Base-by-base conservation (phyloP, 208 protist species). In the Trypanosoma mega region DNA sequence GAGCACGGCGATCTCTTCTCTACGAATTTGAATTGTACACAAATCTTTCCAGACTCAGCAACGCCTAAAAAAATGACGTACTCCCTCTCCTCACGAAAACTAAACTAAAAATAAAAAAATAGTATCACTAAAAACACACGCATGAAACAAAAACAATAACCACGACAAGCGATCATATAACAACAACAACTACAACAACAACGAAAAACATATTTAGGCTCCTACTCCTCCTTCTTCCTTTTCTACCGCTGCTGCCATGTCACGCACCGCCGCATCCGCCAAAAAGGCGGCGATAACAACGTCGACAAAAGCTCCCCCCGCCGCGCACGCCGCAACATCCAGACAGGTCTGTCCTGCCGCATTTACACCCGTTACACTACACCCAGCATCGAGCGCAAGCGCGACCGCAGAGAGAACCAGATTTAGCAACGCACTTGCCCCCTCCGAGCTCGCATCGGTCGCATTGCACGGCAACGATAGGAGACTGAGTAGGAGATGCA, bases 321-420 rank as follows among this genome's bases (percentile, higher is more conserved):
- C 67, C 20, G 53, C 58, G 5, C 63, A 29, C 0, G 76, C 72
- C 14, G 73, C 73, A 26, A 93, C 71, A 58, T 93, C 86, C 23
- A 93, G 50, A 37, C 80, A 89, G 24, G 55, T 88, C 43, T 76
- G 70, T 11, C 75, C 79, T 23, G 69, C 47, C 20, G 43, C 33
- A 45, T 69, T 85, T 20, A 84, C 39, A 16, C 63, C 27, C 8
- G 65, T 29, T 3, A 56, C 49, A 24, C 61, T 63, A 44, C 72
- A 80, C 7, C 80, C 86, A 34, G 47, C 41, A 54, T 85, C 74
- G 27, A 90, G 64, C 16, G 90, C 67, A n/a, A 90, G 3, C 14
- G 67, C 41, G 11, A 64, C 39, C 31, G 73, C 47, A 9, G 80
- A 67, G 2, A 87, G 67, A 0, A 90, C 49, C 1, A 80, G 45